A percentile compares a stretch with the other conserved stretches of the same genome.
Evolutionary conservation across 2,329 filamentous ascomycete species (phyloP).

Genomic region (Lasiodiplodia theobromae): DNA sequence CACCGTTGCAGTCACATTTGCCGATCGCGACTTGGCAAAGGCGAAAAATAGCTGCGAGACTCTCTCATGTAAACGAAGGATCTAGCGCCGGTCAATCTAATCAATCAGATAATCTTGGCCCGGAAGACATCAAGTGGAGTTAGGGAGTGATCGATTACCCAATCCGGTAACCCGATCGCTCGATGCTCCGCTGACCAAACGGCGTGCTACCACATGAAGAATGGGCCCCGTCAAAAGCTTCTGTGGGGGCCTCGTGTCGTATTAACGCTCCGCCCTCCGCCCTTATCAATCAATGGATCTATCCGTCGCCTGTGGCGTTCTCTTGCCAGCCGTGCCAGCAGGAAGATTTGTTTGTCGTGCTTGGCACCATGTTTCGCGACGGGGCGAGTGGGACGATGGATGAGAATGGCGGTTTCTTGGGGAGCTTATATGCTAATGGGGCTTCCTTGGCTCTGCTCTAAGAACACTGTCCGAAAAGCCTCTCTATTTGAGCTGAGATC

Average conservation of each 20-base stretch:
- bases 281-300: slow-evolving; percentile 5
- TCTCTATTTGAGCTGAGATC: not conserved
- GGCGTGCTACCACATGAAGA: too few relatives aligned
- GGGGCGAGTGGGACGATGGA: not conserved
- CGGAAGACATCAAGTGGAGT: not conserved
- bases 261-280: not conserved
- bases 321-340: not conserved
- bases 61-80: not conserved
- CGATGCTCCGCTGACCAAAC: not conserved
- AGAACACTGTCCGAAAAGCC: not conserved
- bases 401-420: not conserved
- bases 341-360: not conserved
- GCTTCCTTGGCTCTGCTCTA: not conserved
- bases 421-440: not conserved
- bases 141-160: not conserved
- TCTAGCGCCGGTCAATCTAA: not conserved
- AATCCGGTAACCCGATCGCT: not conserved
- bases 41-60: not conserved
- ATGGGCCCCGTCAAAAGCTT: too few relatives aligned
- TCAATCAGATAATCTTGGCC: slow-evolving; percentile 12
- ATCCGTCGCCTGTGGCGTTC: not conserved
- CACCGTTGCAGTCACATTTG: not conserved
- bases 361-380: not conserved
- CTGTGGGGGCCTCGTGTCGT: too few relatives aligned
- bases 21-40: not conserved